Evolutionary conservation across 176 grass and related monocot genomes (phyloP).

Genomic region (Phyllostachys edulis): DNA sequence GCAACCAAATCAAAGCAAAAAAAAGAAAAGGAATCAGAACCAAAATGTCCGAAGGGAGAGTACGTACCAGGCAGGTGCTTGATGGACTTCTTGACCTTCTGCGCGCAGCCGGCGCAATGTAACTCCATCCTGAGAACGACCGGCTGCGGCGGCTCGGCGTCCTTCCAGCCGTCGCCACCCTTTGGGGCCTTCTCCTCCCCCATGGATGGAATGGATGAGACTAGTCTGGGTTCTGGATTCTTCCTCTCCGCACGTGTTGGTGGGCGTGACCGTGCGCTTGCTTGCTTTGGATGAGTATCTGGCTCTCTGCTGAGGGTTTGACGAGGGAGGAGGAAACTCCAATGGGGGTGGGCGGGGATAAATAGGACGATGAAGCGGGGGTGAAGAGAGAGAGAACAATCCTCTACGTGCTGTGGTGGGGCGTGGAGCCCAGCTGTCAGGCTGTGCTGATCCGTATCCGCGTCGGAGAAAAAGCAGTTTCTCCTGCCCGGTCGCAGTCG

Average conservation of each 20-base stretch:
- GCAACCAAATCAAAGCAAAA: no score
- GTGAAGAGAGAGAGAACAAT: not conserved
- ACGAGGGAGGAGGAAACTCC: slow-evolving; percentile 3
- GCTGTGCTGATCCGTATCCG: no score
- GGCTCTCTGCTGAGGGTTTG: not conserved
- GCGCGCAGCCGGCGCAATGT: slow-evolving; percentile 82
- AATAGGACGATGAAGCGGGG: not conserved
- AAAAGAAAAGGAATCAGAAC: no score
- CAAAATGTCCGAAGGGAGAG: not conserved
- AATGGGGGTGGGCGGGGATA: not conserved
- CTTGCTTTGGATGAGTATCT: not conserved
- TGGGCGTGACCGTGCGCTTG: not conserved
- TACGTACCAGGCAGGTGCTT: slow-evolving; percentile 40
- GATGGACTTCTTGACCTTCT: slow-evolving; percentile 62
- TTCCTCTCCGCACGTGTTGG: not conserved
- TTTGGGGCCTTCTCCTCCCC: slow-evolving; percentile 10
- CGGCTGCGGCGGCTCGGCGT: slow-evolving; percentile 15
- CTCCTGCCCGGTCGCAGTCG: no score
- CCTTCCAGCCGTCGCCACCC: not conserved
- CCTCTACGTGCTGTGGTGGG: not conserved
- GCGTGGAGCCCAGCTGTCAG: not conserved
- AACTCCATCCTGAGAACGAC: slow-evolving; percentile 56
- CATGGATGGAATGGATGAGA: not conserved
- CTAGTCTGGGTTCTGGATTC: not conserved
- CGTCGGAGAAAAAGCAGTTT: not conserved